These are phyloP conservation scores for Rhizopogon vesiculosus DNA, from an alignment of 768 basidiomycete species.

Conservation along the genomic window DNA sequence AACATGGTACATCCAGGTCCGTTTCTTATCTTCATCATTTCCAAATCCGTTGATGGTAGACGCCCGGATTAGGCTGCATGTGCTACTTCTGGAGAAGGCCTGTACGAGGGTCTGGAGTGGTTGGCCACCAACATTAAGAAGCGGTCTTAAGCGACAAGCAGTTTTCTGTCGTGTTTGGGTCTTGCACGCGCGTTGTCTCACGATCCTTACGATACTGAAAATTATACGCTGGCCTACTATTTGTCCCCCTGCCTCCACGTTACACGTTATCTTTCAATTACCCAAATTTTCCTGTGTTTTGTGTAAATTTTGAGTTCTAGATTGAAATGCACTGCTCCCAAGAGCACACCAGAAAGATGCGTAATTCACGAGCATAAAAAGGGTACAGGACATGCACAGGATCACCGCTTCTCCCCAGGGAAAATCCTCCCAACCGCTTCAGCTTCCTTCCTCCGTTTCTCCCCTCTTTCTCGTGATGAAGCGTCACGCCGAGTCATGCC, in stretches of 20 bases:
- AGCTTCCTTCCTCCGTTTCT: conserved; percentile 71
- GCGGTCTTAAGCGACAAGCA: conserved; percentile 50
- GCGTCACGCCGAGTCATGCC: conserved; percentile 60
- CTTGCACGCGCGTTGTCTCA: conserved; percentile 51
- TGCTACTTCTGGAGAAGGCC: conserved; percentile 96
- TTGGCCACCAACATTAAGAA: conserved; percentile 88
- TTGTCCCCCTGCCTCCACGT: conserved; percentile 25
- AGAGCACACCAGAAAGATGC: neutral
- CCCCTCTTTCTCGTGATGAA: conserved; percentile 58
- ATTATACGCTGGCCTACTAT: conserved; percentile 44
- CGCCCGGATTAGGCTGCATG: conserved; percentile 73
- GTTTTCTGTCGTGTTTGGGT: conserved; percentile 33
- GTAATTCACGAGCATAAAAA: neutral
- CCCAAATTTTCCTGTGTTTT: conserved; percentile 16
- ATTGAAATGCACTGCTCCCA: conserved; percentile 17
- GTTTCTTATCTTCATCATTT: conserved; percentile 18
- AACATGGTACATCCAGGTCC: conserved; percentile 95
- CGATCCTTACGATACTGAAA: conserved; percentile 58
- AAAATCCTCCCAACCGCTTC: conserved; percentile 72
- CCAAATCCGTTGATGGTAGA: conserved; percentile 13
- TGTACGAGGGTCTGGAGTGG: conserved; percentile 99
- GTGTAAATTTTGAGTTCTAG: conserved; percentile 26
- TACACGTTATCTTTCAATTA: conserved; percentile 21
- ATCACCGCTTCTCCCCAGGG: conserved; percentile 60
- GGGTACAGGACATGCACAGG: neutral